Evolutionary conservation across 2,329 filamentous ascomycete species (phyloP).

Genomic region (Pseudohalonectria lignicola): DNA sequence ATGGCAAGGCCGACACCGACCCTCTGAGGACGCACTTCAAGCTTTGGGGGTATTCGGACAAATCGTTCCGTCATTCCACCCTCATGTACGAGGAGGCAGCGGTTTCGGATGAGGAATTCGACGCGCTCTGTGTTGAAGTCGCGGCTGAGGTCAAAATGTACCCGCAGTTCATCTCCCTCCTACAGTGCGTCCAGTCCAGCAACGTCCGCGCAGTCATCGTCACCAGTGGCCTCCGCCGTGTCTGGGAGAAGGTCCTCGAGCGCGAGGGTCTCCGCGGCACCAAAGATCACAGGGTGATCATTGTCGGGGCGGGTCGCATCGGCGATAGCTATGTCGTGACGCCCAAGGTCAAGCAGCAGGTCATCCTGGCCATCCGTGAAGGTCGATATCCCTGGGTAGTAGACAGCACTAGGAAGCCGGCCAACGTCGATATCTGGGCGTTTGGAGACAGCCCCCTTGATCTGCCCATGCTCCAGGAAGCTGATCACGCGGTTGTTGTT

Average conservation of each 20-base stretch:
- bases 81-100: slow-evolving; percentile 38
- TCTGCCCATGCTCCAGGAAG: slow-evolving; percentile 41
- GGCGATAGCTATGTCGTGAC: slow-evolving; percentile 38
- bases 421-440: slow-evolving; percentile 34
- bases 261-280: slow-evolving; percentile 14
- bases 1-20: no score
- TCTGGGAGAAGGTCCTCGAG: slow-evolving; percentile 46
- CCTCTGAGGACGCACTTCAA: no score
- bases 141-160: slow-evolving; percentile 29
- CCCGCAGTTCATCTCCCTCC: slow-evolving; percentile 32
- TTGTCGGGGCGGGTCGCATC: slow-evolving; percentile 41
- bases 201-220: slow-evolving; percentile 37
- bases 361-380: slow-evolving; percentile 36
- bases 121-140: slow-evolving; percentile 30
- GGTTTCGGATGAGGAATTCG: slow-evolving; percentile 31
- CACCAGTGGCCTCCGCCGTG: slow-evolving; percentile 37
- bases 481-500: slow-evolving; percentile 43
- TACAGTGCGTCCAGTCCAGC: slow-evolving; percentile 19
- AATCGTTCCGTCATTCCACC: slow-evolving; percentile 40
- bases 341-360: slow-evolving; percentile 31
- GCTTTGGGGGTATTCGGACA: slow-evolving; percentile 26
- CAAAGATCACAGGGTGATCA: slow-evolving; percentile 26
- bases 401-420: no score
- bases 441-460: slow-evolving; percentile 53
- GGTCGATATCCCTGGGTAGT: no score